A percentile compares a stretch with the other conserved stretches of the same genome.
Conservation (phyloP, 768 basidiomycete species). For the Lentinula lateritia region DNA sequence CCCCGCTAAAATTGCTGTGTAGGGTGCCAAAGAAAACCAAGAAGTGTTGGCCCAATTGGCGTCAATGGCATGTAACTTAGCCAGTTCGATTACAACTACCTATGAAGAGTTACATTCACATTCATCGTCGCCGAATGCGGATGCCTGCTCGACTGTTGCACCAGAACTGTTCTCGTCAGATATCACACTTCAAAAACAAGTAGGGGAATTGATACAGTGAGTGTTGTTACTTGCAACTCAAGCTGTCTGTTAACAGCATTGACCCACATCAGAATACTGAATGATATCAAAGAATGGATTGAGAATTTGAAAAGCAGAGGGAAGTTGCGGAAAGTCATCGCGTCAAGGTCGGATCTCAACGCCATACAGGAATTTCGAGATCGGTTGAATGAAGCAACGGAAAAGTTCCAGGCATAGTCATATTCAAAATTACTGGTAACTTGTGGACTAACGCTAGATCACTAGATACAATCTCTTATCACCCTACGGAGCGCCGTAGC, state of each 20-base stretch:
- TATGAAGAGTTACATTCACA: background rate
- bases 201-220: background rate
- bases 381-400: background rate
- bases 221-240: no score
- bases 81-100: background rate
- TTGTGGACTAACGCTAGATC: no score
- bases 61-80: no score
- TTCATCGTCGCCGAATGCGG: background rate
- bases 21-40: background rate
- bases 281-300: background rate
- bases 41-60: background rate
- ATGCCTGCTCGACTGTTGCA: background rate
- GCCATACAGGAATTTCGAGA: constrained; percentile 3
- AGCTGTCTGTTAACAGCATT: background rate
- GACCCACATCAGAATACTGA: background rate
- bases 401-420: background rate
- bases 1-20: background rate
- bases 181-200: background rate
- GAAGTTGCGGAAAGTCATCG: background rate
- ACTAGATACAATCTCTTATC: background rate
- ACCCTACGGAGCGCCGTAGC: background rate
- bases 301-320: background rate
- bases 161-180: background rate
- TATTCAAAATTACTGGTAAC: background rate
- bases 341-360: background rate